Conservation (phyloP, 2,329 filamentous ascomycete species). For the Exophiala calicioides region DNA sequence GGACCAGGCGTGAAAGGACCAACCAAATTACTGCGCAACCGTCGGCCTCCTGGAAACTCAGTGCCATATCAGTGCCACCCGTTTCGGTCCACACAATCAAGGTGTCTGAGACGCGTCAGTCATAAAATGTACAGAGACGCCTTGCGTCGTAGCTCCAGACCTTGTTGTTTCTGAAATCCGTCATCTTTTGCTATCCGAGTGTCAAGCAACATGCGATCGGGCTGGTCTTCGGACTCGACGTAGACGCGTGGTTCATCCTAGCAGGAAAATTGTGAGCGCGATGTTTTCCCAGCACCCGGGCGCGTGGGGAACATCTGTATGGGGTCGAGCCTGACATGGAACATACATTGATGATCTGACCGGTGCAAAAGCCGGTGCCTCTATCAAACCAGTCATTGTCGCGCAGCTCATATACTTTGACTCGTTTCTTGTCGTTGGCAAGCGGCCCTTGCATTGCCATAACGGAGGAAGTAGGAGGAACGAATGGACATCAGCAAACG, state of each 20-base stretch:
- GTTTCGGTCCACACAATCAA: conserved; percentile 97
- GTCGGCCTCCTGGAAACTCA: conserved; percentile 96
- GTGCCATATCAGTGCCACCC: conserved; percentile 90
- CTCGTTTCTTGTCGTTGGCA: conserved; percentile 61
- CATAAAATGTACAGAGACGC: too few relatives aligned
- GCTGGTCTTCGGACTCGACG: conserved; percentile 91
- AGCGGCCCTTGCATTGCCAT: conserved; percentile 52
- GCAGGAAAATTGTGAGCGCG: conserved; percentile 11
- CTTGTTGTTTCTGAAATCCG: conserved; percentile 97
- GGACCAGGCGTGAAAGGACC: conserved; percentile 34
- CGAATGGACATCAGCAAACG: conserved; percentile 29
- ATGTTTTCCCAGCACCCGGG: not conserved
- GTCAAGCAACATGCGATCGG: conserved; percentile 78
- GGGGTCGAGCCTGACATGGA: not conserved
- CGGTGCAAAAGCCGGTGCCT: conserved; percentile 92
- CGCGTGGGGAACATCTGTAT: not conserved
- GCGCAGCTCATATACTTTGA: conserved; percentile 98
- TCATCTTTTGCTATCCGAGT: conserved; percentile 91
- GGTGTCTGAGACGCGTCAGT: conserved; percentile 65
- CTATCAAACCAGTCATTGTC: conserved; percentile 99
- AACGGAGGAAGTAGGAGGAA: conserved; percentile 18
- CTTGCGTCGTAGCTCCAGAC: conserved; percentile 47
- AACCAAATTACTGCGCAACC: conserved; percentile 92
- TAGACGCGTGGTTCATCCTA: conserved; percentile 82
- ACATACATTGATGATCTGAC: conserved; percentile 71